Conservation (phyloP, 495 filamentous ascomycete genomes). For the Massariosphaeria phaeospora region DNA sequence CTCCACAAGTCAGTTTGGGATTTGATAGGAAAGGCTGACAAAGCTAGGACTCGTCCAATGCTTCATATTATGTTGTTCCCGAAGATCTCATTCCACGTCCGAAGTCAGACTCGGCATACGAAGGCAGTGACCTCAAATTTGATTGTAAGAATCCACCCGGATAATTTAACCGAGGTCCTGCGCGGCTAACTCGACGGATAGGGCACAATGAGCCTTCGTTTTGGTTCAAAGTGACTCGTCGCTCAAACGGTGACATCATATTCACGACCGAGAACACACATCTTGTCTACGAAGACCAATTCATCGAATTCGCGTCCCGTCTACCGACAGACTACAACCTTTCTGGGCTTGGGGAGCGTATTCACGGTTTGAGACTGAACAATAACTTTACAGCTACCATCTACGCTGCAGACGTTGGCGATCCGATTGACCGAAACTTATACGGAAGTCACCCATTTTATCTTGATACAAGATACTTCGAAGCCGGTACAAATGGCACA, state of each 20-base stretch:
- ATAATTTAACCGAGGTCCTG: no score
- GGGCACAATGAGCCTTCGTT: slow-evolving; percentile 58
- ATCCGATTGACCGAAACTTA: slow-evolving; percentile 56
- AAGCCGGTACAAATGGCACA: slow-evolving; percentile 48
- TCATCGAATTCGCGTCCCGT: slow-evolving; percentile 56
- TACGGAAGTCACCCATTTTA: slow-evolving; percentile 62
- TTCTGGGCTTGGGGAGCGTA: slow-evolving; percentile 59
- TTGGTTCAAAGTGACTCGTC: slow-evolving; percentile 53
- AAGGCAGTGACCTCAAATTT: slow-evolving; percentile 52
- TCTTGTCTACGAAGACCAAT: slow-evolving; percentile 60
- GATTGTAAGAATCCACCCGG: slow-evolving; percentile 29
- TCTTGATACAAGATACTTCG: slow-evolving; percentile 60
- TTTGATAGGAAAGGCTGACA: slow-evolving; percentile 3
- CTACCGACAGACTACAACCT: slow-evolving; percentile 59
- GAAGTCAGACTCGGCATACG: slow-evolving; percentile 42
- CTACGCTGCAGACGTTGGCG: slow-evolving; percentile 64
- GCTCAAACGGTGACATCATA: slow-evolving; percentile 53
- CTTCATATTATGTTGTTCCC: slow-evolving; percentile 62
- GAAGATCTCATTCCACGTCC: slow-evolving; percentile 60
- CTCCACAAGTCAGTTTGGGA: neutral
- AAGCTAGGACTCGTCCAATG: slow-evolving; percentile 51
- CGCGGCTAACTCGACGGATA: neutral
- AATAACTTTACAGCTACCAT: slow-evolving; percentile 61
- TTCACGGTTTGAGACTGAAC: slow-evolving; percentile 54
- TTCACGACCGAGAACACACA: slow-evolving; percentile 54